These are phyloP conservation scores for Tylopilus felleus DNA, from an alignment of 768 basidiomycete species.

Conservation along the genomic window DNA sequence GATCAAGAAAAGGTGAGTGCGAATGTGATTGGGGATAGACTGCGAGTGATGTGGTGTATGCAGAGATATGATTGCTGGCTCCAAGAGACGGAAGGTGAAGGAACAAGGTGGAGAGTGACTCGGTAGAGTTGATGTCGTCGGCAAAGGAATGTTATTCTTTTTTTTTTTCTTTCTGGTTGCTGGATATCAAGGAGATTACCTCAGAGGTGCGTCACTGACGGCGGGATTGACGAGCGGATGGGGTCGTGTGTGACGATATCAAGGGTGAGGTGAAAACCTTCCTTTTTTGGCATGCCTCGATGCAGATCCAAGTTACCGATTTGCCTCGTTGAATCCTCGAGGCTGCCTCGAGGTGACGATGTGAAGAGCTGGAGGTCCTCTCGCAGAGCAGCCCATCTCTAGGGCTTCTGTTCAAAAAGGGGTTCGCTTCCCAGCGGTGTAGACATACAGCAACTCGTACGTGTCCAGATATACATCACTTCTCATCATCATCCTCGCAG, in stretches of 20 bases:
- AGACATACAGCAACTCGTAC: conserved; percentile 10
- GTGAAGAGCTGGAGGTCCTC: conserved; percentile 30
- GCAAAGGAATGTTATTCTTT: conserved; percentile 8
- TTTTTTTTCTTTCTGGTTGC: conserved; percentile 12
- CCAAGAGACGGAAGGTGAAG: conserved; percentile 60
- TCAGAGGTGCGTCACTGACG: conserved; percentile 5
- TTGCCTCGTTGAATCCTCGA: conserved; percentile 31
- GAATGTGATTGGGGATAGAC: background rate
- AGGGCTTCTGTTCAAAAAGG: conserved; percentile 32
- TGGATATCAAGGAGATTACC: background rate
- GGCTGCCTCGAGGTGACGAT: conserved; percentile 40
- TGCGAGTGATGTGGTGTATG: background rate
- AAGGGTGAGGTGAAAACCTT: conserved; percentile 12
- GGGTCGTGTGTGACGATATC: conserved; percentile 8
- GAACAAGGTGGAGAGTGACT: background rate
- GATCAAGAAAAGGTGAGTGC: conserved; percentile 63
- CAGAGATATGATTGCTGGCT: conserved; percentile 78
- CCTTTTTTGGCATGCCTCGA: conserved; percentile 16
- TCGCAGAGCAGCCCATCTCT: conserved; percentile 16
- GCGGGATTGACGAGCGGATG: background rate
- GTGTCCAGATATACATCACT: background rate
- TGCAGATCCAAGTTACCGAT: conserved; percentile 31
- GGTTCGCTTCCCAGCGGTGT: conserved; percentile 8
- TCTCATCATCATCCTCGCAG: background rate
- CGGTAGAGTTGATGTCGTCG: conserved; percentile 5